Evolutionary conservation across 371 early-diverging fungal genomes (phyloP), one percentile per base, ranked within the genome.

Genomic region (Mortierella polycephala): DNA sequence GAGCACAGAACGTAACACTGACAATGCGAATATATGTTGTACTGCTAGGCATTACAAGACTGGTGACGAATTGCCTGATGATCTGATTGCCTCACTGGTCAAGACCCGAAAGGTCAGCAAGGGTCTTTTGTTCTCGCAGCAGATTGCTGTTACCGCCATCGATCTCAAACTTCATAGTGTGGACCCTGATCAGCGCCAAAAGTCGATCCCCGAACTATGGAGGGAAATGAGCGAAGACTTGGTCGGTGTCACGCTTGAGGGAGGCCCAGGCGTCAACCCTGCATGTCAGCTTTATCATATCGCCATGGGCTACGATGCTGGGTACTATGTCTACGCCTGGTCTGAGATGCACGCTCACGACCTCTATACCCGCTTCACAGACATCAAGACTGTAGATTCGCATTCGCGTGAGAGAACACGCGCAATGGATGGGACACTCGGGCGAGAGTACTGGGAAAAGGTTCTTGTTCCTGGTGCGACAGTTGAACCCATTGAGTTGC

Each of bases 271-370:
- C 7, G 59, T 56, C 12, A 75, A 74, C 40, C 72, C 71, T 0
- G 71, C 68, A 0, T 67, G 68, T 37, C 74, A 74, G 41, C 37
- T 68, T 37, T 81, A 71, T 41, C 71, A 81, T 52, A 74, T 75
- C 21, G 67, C 72, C 47, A 93, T 94, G 90, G 96, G 96, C 7
- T 96, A 94, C 65, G 93, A 94, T 75, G 90, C 92, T 14, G 89
- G 91, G 12, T 89, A 91, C 77, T 90, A 89, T 69, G 90, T 91
- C 10, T 91, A 91, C 67, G 82, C 94, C 76, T 96, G 94, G 92
- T 88, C 91, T 13, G 89, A 92, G 81, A 95, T 95, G 56, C 94
- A 90, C 73, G 90, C 94, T 1, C 91, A 93, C 39, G 96, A 96
- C 68, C 93, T 96, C 90, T 96, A 84, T 61, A 89, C 91, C 60